Evolutionary conservation across 331 rosid genomes (phyloP), one percentile per base, ranked within the genome.

Genomic region (Stylosanthes scabra): DNA sequence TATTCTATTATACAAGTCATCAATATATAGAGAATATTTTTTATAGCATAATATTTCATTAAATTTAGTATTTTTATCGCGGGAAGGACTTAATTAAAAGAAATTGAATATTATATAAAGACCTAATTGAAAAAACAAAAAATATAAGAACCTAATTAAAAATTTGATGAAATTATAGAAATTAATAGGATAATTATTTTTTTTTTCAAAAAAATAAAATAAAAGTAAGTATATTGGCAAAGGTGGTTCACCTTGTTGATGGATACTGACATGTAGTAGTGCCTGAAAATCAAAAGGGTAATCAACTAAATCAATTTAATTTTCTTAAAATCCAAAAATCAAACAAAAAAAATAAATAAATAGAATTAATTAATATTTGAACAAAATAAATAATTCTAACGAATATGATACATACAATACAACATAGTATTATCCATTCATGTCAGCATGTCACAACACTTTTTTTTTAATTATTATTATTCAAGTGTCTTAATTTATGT

Each of bases 181-280:
- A 20, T 20, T 20, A 20, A 20, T 20, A 20, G 1, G 1, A 20
- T 20, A 20, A 20, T 20, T 20, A 20, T 1, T 34, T 3, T 34
- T 34, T 31, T 31, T 31, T 31, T n/a, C n/a, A n/a, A n/a, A n/a
- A n/a, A 3, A 34, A 1, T 1, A 50, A 41, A 16, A 1, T 5
- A 61, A 29, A 52, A 9, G 50, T 1, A 52, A 0, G 8, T 6
- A 65, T 40, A 7, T 52, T 13, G 42, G 49, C 14, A 55, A 74
- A 37, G 28, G 68, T 31, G 14, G 39, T 78, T 78, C 69, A 94
- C 97, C 97, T 94, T 10, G 91, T 94, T 11, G 95, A 88, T 70
- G 96, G 81, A 74, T 71, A 91, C 75, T 85, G 92, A 76, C 99
- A 94, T 66, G 93, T 71, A 46, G 88, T 91, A 2, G 87, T 76